A percentile compares a stretch with the other conserved stretches of the same genome.
phyloP scores from a whole-genome alignment of 345 rosid genomes.

The Nephelium lappaceum region DNA sequence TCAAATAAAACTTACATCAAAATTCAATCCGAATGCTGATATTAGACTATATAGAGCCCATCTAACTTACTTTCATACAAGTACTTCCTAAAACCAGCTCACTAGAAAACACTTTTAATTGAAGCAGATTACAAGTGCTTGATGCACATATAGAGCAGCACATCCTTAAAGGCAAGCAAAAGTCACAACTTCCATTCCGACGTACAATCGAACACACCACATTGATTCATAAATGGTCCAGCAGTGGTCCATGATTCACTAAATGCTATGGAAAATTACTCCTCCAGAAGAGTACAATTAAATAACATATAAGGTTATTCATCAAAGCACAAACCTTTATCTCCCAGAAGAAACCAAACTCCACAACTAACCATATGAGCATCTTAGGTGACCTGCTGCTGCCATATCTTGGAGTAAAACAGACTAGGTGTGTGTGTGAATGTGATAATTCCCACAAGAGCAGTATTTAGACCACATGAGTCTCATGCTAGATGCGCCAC shows the following conservation, averaged over 20 bases:
- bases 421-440: background rate
- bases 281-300: background rate
- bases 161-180: background rate
- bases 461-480: too few species aligned
- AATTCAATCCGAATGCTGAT: too few species aligned
- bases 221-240: constrained; percentile 11
- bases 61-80: too few species aligned
- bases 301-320: background rate
- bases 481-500: background rate
- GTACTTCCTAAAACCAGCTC: too few species aligned
- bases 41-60: too few species aligned
- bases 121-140: background rate
- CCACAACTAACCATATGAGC: background rate
- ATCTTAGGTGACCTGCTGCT: background rate
- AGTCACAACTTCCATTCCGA: background rate
- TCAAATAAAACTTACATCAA: too few species aligned
- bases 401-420: background rate
- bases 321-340: background rate
- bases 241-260: constrained; percentile 9
- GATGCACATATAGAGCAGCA: background rate
- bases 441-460: too few species aligned
- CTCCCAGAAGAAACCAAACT: background rate
- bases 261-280: background rate
- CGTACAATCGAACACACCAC: constrained; percentile 8
- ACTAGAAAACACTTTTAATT: background rate